Evolutionary conservation across 2,329 filamentous ascomycete genomes (phyloP), one percentile per base, ranked within the genome.

Genomic region (Aureobasidium uvarum): DNA sequence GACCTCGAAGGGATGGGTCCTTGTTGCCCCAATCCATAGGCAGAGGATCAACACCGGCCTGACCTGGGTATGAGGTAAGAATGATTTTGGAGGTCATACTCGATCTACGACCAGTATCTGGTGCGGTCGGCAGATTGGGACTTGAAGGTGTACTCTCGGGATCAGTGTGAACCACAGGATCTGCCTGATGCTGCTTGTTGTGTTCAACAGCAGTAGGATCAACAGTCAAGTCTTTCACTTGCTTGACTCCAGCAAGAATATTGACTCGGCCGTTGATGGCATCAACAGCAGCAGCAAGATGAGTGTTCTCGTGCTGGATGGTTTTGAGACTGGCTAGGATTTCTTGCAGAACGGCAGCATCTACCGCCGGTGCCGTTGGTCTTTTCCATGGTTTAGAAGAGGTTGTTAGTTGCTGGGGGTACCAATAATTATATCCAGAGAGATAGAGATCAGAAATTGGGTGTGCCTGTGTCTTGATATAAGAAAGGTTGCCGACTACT

Each of bases 41-140:
- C 60, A 97, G 80, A n/a, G 94, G 93, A 69, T 96, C 91, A 77
- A 98, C 94, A 68, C 94, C 94, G 70, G 91, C 92, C 79, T 97
- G 94, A 71, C 92, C 92, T 33, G 94, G 94, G 77, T 98, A 97
- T 6, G 93, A 96, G 59, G 88, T 90, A 70, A 90, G 80, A 69
- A 89, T 87, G 73, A 89, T 88, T 71, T 86, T 86, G 51, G 83
- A 85, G 45, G 81, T 72, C 20, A 70, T 73, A 70, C 77, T 81
- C 48, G 77, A 68, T 69, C 78, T 75, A 10, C 58, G 52, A 14
- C 33, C 59, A 3, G 28, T 28, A 10, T n/a, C 43, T n/a, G 51
- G 16, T 31, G 31, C n/a, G 28, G 28, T 31, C 20, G 62, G 28
- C 6, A 56, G 33, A 23, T 58, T 52, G 1, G 62, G 62, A 28